phyloP scores from a whole-genome alignment of 2,329 filamentous ascomycete species.

The Hawksworthiomyces lignivorus region DNA sequence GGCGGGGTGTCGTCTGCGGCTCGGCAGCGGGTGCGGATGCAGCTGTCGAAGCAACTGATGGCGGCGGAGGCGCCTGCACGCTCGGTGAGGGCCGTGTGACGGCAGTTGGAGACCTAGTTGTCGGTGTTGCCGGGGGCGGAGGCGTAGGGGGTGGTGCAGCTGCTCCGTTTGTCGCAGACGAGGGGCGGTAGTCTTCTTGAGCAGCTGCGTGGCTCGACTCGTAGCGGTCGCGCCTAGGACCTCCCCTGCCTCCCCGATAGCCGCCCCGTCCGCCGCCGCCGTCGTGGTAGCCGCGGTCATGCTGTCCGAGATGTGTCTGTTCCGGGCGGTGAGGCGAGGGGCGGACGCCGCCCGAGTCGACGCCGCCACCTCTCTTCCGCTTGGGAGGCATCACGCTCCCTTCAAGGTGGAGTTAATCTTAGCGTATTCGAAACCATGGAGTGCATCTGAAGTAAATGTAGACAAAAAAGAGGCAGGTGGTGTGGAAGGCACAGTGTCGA shows the following conservation, averaged over 20 bases:
- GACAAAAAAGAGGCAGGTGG: neutral
- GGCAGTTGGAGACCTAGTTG: slow-evolving; percentile 7
- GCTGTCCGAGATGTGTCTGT: slow-evolving; percentile 47
- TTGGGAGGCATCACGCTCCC: slow-evolving; percentile 46
- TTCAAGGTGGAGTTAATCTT: slow-evolving; percentile 10
- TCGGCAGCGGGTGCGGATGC: slow-evolving; percentile 10
- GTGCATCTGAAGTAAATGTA: neutral
- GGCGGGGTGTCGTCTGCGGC: slow-evolving; percentile 18
- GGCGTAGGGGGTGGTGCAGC: neutral
- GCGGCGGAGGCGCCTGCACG: slow-evolving; percentile 21
- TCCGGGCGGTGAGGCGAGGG: slow-evolving; percentile 57
- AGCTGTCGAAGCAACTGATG: slow-evolving; percentile 5
- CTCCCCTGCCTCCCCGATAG: neutral
- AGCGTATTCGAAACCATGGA: slow-evolving; percentile 3
- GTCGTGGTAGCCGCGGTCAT: slow-evolving; percentile 45
- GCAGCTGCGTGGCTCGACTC: slow-evolving; percentile 36
- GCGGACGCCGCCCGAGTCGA: slow-evolving; percentile 40
- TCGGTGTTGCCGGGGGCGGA: slow-evolving; percentile 12
- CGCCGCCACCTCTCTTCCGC: slow-evolving; percentile 47
- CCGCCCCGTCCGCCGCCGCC: slow-evolving; percentile 28
- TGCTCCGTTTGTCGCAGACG: slow-evolving; percentile 2
- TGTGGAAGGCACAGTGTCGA: neutral
- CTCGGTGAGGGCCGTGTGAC: slow-evolving; percentile 23
- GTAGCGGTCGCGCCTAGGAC: slow-evolving; percentile 41
- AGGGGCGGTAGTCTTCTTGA: slow-evolving; percentile 19